Percentiles rank a stretch among this genome's conserved stretches.
Conservation (phyloP, 768 basidiomycete genomes). For the Leccinellum albellum region DNA sequence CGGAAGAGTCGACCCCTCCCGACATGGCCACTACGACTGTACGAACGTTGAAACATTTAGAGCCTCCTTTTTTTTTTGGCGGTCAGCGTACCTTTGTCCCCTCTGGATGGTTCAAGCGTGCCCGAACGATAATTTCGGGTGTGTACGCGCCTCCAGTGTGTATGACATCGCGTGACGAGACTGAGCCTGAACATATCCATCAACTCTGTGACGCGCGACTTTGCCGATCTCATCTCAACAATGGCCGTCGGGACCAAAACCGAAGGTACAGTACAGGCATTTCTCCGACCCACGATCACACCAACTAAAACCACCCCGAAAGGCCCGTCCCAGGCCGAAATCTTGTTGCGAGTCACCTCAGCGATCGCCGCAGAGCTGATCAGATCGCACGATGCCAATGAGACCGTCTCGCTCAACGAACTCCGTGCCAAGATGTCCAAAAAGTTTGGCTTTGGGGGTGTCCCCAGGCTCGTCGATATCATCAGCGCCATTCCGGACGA, state of each 20-base stretch:
- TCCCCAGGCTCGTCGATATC: conserved; percentile 94
- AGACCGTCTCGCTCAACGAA: conserved; percentile 81
- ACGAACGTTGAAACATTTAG: not conserved
- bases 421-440: conserved; percentile 87
- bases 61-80: not conserved
- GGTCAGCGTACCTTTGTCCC: conserved; percentile 24
- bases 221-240: not conserved
- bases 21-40: conserved; percentile 91
- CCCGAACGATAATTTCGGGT: conserved; percentile 17
- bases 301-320: not conserved
- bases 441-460: conserved; percentile 80
- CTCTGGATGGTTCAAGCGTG: conserved; percentile 18
- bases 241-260: conserved; percentile 42
- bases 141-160: not conserved
- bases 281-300: not conserved
- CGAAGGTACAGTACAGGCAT: conserved; percentile 26
- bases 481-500: conserved; percentile 98
- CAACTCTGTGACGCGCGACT: not conserved
- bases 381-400: conserved; percentile 74
- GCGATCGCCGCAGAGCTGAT: conserved; percentile 95
- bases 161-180: conserved; percentile 12
- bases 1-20: conserved; percentile 93
- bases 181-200: conserved; percentile 8
- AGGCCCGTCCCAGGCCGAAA: conserved; percentile 88
- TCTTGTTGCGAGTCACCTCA: conserved; percentile 84